These are phyloP conservation scores for Pseudogymnoascus sp. DNA, from an alignment of 2,329 filamentous ascomycete species.

Conservation along the genomic window DNA sequence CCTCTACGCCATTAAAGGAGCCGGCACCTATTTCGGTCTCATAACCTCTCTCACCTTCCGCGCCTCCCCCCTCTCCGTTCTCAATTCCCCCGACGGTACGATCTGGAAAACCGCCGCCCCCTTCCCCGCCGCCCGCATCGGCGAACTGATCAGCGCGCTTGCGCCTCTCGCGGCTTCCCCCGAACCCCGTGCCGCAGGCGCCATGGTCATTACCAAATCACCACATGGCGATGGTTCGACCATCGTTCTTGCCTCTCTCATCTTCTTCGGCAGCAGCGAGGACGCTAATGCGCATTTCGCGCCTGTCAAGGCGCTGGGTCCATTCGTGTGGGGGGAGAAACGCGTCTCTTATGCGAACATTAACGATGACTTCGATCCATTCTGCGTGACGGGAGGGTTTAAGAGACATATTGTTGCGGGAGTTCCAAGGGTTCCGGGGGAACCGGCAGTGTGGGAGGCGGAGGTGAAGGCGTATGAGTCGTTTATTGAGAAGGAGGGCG, in stretches of 20 bases:
- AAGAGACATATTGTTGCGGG: background rate
- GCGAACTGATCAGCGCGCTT: constrained; percentile 26
- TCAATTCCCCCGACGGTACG: constrained; percentile 22
- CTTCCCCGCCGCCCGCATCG: constrained; percentile 27
- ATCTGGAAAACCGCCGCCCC: constrained; percentile 28
- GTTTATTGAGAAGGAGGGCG: constrained; percentile 16
- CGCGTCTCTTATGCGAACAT: background rate
- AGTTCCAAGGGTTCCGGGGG: background rate
- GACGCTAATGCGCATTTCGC: background rate
- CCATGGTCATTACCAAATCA: background rate
- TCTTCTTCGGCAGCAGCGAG: background rate
- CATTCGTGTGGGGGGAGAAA: background rate
- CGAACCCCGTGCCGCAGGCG: constrained; percentile 19
- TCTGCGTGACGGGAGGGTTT: background rate
- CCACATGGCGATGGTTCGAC: background rate
- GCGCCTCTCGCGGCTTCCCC: constrained; percentile 18
- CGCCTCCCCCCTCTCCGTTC: constrained; percentile 21
- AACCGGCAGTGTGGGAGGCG: background rate
- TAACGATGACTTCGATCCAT: background rate
- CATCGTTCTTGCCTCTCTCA: background rate
- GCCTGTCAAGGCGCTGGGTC: background rate
- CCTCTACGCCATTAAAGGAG: constrained; percentile 28
- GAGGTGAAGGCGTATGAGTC: background rate
- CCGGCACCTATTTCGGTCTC: constrained; percentile 30
- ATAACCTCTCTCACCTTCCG: constrained; percentile 27